phyloP scores from a whole-genome alignment of 2,329 filamentous ascomycete genomes.

The Atkinsonella hypoxylon region DNA sequence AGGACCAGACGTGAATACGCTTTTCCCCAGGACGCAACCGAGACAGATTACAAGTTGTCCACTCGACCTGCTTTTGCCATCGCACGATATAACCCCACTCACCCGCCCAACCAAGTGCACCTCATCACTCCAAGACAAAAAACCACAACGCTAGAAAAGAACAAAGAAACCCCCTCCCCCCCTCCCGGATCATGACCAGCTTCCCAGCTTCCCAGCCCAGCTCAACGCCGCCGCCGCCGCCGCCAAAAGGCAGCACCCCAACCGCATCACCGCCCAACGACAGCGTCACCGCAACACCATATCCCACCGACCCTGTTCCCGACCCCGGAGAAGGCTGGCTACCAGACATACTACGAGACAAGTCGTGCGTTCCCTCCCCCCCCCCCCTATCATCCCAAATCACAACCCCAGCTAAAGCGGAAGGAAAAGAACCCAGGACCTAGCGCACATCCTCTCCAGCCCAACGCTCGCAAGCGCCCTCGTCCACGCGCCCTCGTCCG shows the following conservation, averaged over 20 bases:
- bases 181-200: no score
- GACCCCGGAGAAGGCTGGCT: slow-evolving; percentile 67
- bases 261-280: slow-evolving; percentile 28
- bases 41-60: no score
- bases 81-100: no score
- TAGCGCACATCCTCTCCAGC: slow-evolving; percentile 55
- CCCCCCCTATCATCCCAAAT: no score
- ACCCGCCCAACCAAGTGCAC: no score
- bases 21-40: no score
- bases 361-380: slow-evolving; percentile 48
- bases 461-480: slow-evolving; percentile 62
- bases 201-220: slow-evolving; percentile 17
- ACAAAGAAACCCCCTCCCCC: no score
- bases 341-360: slow-evolving; percentile 63
- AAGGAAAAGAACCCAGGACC: slow-evolving; percentile 53
- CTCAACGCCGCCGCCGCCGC: slow-evolving; percentile 49
- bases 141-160: no score
- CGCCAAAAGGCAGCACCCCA: slow-evolving; percentile 57
- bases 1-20: no score
- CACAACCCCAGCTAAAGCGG: background rate
- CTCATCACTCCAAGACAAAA: no score
- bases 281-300: slow-evolving; percentile 11
- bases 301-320: slow-evolving; percentile 23
- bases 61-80: no score
- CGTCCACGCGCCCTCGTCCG: slow-evolving; percentile 50